phyloP scores from a whole-genome alignment of 192 early-diverging fungal species.

The Neocallimastix lanati region DNA sequence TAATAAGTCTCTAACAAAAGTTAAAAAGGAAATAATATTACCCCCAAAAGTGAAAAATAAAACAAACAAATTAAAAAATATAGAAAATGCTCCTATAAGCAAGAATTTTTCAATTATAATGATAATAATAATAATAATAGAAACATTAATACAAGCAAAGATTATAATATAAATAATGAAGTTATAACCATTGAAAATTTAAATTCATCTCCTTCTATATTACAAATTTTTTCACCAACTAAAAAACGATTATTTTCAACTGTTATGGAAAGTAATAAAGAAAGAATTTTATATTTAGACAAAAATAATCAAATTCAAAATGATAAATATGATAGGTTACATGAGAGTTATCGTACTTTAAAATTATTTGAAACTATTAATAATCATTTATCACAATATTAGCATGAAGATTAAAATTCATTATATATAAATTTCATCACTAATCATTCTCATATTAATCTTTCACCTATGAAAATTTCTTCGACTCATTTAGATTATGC shows the following conservation, averaged over 20 bases:
- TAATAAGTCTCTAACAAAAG: background rate
- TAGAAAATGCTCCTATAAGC: background rate
- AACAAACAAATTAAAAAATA: background rate
- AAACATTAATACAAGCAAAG: background rate
- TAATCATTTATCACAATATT: background rate
- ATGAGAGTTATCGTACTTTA: background rate
- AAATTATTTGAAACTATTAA: background rate
- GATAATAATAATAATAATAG: background rate
- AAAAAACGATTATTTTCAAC: background rate
- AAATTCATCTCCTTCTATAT: background rate
- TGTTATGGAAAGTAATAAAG: background rate
- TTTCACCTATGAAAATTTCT: no score
- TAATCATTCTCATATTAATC: background rate
- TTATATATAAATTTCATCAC: no score
- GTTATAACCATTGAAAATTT: no score
- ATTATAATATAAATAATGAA: no score
- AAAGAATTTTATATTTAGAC: background rate
- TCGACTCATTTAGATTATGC: no score
- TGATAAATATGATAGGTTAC: no score
- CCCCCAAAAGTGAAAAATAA: background rate
- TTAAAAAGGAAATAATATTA: background rate
- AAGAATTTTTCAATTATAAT: background rate
- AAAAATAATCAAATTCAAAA: background rate
- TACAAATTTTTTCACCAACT: background rate
- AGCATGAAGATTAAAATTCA: no score